Percentiles rank a stretch among this genome's conserved stretches.
These are phyloP conservation scores for Ensete glaucum DNA, from an alignment of 176 grass and related monocot species.

Conservation along the genomic window DNA sequence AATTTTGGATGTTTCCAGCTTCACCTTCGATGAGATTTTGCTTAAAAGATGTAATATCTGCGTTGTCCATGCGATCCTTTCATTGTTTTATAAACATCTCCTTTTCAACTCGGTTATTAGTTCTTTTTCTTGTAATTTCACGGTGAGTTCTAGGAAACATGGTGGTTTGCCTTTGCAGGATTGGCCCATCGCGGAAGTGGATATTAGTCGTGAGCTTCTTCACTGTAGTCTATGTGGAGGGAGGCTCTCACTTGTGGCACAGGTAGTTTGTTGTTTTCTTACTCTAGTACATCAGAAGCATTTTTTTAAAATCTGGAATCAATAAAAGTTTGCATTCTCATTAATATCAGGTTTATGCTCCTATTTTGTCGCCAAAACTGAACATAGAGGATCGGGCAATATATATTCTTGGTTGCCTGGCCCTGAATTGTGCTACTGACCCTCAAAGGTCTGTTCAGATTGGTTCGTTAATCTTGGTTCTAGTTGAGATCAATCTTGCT, in stretches of 20 bases:
- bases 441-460: slow-evolving; percentile 34
- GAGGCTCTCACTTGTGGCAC: slow-evolving; percentile 61
- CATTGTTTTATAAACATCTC: neutral
- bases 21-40: neutral
- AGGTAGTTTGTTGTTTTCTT: slow-evolving; percentile 29
- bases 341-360: slow-evolving; percentile 62
- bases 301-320: neutral
- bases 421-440: slow-evolving; percentile 38
- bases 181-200: slow-evolving; percentile 44
- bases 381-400: slow-evolving; percentile 57
- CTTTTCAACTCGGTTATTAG: neutral
- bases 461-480: neutral
- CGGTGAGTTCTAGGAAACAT: neutral
- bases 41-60: neutral
- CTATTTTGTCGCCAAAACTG: slow-evolving; percentile 27
- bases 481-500: neutral
- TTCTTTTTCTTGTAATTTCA: slow-evolving; percentile 5
- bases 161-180: slow-evolving; percentile 34
- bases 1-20: neutral
- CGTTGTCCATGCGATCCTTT: neutral
- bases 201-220: slow-evolving; percentile 31
- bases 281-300: neutral
- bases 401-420: slow-evolving; percentile 58
- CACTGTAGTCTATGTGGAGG: slow-evolving; percentile 51
- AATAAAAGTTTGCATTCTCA: neutral